phyloP scores from a whole-genome alignment of 1,284 basidiomycete species.

The Rugosomyces carneus region DNA sequence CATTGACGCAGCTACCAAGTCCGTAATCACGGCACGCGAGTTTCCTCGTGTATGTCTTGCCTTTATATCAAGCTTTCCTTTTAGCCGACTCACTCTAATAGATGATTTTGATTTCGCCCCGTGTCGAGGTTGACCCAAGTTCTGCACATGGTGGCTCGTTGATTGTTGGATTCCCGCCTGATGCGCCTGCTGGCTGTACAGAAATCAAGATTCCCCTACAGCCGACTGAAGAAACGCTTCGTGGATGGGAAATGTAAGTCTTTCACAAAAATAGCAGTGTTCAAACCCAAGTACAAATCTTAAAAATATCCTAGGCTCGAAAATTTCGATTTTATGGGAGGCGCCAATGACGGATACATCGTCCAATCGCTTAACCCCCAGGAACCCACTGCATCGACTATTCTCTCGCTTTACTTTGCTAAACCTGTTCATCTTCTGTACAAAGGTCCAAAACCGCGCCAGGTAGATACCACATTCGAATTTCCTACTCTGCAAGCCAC shows the following conservation, averaged over 20 bases:
- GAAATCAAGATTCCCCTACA: slow-evolving; percentile 52
- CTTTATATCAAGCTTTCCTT: slow-evolving; percentile 1
- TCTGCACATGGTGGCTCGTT: slow-evolving; percentile 44
- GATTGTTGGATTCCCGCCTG: slow-evolving; percentile 51
- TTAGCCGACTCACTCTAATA: slow-evolving; percentile 20
- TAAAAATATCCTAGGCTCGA: slow-evolving; percentile 52
- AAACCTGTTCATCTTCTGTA: slow-evolving; percentile 55
- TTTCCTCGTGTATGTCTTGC: slow-evolving; percentile 43
- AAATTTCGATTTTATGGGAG: slow-evolving; percentile 38
- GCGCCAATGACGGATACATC: slow-evolving; percentile 57
- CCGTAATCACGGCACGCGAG: slow-evolving; percentile 61
- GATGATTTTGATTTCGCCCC: slow-evolving; percentile 64
- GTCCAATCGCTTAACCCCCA: slow-evolving; percentile 27
- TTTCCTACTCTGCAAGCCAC: slow-evolving; percentile 54
- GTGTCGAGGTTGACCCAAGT: slow-evolving; percentile 39
- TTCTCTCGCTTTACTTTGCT: slow-evolving; percentile 55
- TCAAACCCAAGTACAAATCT: no score
- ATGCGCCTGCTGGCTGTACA: slow-evolving; percentile 44
- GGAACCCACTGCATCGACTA: slow-evolving; percentile 27
- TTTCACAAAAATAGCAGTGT: no score
- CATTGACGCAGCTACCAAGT: slow-evolving; percentile 46
- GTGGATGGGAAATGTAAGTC: slow-evolving; percentile 48
- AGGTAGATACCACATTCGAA: slow-evolving; percentile 41
- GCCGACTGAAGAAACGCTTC: slow-evolving; percentile 43
- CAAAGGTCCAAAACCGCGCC: slow-evolving; percentile 57